Evolutionary conservation across 257 asterid species (phyloP), one percentile per base, ranked within the genome.

Genomic region (Solanum tarijense): DNA sequence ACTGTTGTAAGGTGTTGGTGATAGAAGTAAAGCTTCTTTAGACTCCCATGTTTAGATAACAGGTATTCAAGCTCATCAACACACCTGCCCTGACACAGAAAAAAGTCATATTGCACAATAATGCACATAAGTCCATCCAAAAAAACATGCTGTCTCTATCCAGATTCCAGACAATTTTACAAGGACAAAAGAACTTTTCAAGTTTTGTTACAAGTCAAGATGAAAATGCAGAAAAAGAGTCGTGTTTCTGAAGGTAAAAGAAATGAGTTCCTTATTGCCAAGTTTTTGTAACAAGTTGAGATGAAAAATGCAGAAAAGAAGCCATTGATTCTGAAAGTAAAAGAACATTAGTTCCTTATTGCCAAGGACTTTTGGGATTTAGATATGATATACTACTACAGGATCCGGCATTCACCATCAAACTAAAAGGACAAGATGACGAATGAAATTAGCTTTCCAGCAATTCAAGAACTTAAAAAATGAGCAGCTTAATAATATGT

Each of bases 1-100:
- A 97, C 99, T 0, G 97, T 93, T 68, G 99, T 97, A 89, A 97
- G 99, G 92, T 97, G 99, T 89, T 94, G 98, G 90, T 97, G 99
- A 92, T 97, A 97, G 92, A 97, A 97, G 92, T 97, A 97, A 58
- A 97, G 96, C 88, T 94, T 97, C 94, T 94, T 97, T 93, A 97
- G 89, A 90, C 98, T 95, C 91, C 99, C 99, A 91, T 92, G 93
- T 89, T 94, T 95, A 60, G 98, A 93, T 84, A 97, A 92, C 92
- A 95, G 98, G 87, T 91, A 91, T 92, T 95, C 99, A 88, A 96
- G 99, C 94, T 97, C 99, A 93, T 97, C 99, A 86, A 96, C 94
- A 71, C 98, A 97, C 91, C 99, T 97, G 98, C 91, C 92, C 71
- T 83, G 83, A 91, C 66, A 89, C 81, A 87, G 69, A 46, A 74